Evolutionary conservation across 768 basidiomycete species (phyloP), one percentile per base, ranked within the genome.

Genomic region (Trametes maxima): DNA sequence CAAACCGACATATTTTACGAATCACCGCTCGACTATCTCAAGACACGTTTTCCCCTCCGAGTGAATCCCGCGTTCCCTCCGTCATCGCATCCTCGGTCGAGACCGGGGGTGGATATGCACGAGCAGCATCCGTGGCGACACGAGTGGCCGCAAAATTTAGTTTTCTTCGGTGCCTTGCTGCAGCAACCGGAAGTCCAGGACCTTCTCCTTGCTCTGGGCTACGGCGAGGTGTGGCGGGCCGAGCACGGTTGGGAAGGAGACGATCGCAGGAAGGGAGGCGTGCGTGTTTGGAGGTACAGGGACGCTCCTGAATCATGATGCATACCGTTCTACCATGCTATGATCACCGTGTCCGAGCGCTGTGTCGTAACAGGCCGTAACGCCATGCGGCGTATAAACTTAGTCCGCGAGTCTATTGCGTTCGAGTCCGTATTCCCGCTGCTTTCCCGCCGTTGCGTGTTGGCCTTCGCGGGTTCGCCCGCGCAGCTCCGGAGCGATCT

Each of bases 1-100:
- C 92, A 98, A 74, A 89, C 92, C 1, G 83, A 86, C 47, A 73
- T 90, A 2, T 97, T 98, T 75, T 98, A 90, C 72, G 76, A 76
- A 37, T 80, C 85, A 1, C 96, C 96, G 0, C 61, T 78, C 4
- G 66, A 72, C 2, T 98, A 95, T 70, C 75, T 98, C 11, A 66
- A 67, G 22, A 74, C 75, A 0, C 84, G 85, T 58, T 94, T 98
- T 71, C 93, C 95, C 2, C 56, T 68, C 3, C 46, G 53, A 8
- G 89, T 95, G 5, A 73, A 94, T 67, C 68, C 79, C 0, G 59
- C 73, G 0, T 95, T 92, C 68, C 91, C 91, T 0, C 77, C 78
- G 6, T 91, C 89, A 0, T 80, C 80, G 2, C 75, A 76, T 33
- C 83, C 88, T 0, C 73, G 72, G 48, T 84, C 87, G 13, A 60